These are phyloP conservation scores for Dryadomyces quercivorus DNA, from an alignment of 2,329 filamentous ascomycete species.

Conservation along the genomic window DNA sequence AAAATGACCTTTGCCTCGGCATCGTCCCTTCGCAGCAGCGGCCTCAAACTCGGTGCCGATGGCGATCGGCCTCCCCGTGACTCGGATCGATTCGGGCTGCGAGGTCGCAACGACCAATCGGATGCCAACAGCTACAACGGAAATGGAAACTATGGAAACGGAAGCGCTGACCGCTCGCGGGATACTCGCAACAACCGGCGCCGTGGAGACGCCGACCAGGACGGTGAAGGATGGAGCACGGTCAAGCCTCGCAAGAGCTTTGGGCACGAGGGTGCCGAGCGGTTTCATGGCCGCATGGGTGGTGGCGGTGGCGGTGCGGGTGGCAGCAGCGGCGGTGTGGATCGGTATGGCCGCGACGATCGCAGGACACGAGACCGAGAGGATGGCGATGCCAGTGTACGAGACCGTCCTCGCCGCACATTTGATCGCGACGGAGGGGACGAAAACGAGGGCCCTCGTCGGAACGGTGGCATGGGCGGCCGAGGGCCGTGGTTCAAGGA, in stretches of 20 bases:
- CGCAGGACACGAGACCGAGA: constrained; percentile 34
- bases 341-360: constrained; percentile 48
- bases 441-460: constrained; percentile 41
- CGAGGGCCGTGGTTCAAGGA: constrained; percentile 67
- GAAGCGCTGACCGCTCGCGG: constrained; percentile 30
- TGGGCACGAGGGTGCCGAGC: constrained; percentile 58
- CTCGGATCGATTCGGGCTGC: constrained; percentile 46
- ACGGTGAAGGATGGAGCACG: constrained; percentile 62
- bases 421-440: constrained; percentile 31
- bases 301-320: constrained; percentile 25
- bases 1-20: constrained; percentile 73
- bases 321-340: constrained; percentile 22
- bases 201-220: constrained; percentile 43
- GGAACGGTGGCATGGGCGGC: constrained; percentile 41
- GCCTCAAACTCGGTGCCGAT: constrained; percentile 31
- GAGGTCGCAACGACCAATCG: constrained; percentile 23
- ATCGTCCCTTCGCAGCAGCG: constrained; percentile 39
- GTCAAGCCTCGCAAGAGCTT: constrained; percentile 65
- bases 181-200: constrained; percentile 38
- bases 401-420: constrained; percentile 19
- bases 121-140: constrained; percentile 27
- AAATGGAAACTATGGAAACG: constrained; percentile 32
- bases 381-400: constrained; percentile 29
- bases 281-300: constrained; percentile 53
- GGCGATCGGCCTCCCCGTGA: constrained; percentile 42